Base-by-base conservation (phyloP, 2,329 filamentous ascomycete species). In the Nigrospora oryzae region DNA sequence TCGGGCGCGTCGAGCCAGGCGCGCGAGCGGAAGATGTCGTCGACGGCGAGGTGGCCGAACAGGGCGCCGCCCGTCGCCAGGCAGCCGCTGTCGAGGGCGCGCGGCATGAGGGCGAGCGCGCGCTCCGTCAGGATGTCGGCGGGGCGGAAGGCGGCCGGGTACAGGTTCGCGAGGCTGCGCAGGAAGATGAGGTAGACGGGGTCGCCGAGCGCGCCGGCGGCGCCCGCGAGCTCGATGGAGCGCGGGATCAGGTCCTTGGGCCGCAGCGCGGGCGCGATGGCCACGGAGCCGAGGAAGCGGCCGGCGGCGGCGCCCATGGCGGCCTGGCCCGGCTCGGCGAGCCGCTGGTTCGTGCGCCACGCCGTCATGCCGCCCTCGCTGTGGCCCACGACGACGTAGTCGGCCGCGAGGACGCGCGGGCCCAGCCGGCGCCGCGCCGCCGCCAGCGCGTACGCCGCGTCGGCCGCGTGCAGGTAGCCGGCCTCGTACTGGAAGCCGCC, bases 401-500 rank as follows among this genome's bases (percentile, higher is more conserved):
- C 36, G 11, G 17, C 15, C 14, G 32, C 17, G 6, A 46, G 7
- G 12, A 36, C 14, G 45, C 31, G n/a, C 13, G 33, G 19, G 38
- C 33, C 33, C 12, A 37, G 36, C 36, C 28, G n/a, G 5, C 40
- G 45, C 3, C 40, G 45, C 5, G 45, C 40, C 13, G 45, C 45
- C 14, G 36, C 35, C 31, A 43, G 32, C 2, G 45, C 35, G 36
- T 46, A 43, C 1, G 36, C 23, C 3, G 43, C 31, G 36, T 46
- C 45, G n/a, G 40, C 17, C 36, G 40, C 31, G 36, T 43, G 45
- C 57, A 32, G 19, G 31, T 43, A 37, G 3, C 44, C 45, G 16
- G 40, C 32, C 36, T 32, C 40, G 15, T 43, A 40, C 31, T 43
- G 40, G 31, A 57, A 56, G 8, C 52, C 51, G 5, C 49, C 47